phyloP scores from a whole-genome alignment of 129 eudicot species.

The Erigeron canadensis region DNA sequence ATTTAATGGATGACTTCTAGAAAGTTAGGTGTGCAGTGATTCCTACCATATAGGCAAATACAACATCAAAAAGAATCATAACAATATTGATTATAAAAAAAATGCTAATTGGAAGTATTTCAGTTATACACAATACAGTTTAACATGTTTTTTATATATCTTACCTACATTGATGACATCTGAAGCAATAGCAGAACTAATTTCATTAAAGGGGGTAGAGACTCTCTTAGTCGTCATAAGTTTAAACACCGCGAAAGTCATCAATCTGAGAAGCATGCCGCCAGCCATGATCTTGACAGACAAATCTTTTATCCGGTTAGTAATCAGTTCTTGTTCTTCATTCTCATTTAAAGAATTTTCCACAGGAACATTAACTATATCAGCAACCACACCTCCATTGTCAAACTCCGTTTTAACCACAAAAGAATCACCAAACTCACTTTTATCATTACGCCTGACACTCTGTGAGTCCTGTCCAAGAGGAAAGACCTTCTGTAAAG shows the following conservation, averaged over 20 bases:
- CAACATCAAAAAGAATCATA: background rate
- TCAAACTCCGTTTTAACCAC: constrained; percentile 30
- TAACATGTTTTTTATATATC: constrained; percentile 24
- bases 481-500: constrained; percentile 87
- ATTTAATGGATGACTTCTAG: background rate
- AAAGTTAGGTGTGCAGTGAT: background rate
- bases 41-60: background rate
- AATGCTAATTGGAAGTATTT: background rate
- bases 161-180: constrained; percentile 80
- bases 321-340: constrained; percentile 62
- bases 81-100: no score
- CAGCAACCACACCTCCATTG: constrained; percentile 27
- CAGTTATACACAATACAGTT: background rate
- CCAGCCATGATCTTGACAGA: constrained; percentile 87
- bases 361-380: constrained; percentile 22
- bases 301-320: constrained; percentile 69
- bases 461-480: constrained; percentile 50
- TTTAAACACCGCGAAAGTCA: constrained; percentile 69
- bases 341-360: constrained; percentile 34
- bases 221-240: constrained; percentile 49
- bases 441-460: constrained; percentile 42
- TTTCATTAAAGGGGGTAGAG: constrained; percentile 33
- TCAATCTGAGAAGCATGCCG: constrained; percentile 76
- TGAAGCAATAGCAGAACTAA: constrained; percentile 58
- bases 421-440: constrained; percentile 31